Base-by-base conservation (phyloP, 2,329 filamentous ascomycete genomes). In the Aspergillus pseudonomiae region DNA sequence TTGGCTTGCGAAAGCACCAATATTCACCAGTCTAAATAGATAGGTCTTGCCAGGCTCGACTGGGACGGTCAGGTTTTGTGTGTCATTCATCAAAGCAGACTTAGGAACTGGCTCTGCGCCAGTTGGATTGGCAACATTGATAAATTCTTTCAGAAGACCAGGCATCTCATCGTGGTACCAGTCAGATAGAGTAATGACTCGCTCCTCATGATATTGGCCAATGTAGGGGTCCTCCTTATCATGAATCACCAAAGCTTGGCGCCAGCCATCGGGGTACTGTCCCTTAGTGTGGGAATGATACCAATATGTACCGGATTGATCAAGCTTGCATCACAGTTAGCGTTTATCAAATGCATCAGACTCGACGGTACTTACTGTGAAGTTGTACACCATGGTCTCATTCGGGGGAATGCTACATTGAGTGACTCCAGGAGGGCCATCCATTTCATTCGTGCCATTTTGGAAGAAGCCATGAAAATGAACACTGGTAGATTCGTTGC, bases 391-490 rank as follows among this genome's bases (percentile, higher is more conserved):
- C 65, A 90, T 89, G 0, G 80, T 85, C 2, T 81, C 78, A 1
- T 86, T 86, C 0, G 90, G 87, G 0, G 86, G 82, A 54, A 93
- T 89, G 0, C 85, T 83, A 65, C 89, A 91, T 72, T 91, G 90
- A 0, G 86, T 89, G 6, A 91, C 83, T 39, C 86, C 89, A 0
- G 87, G 82, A 1, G 89, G 85, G 0, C 91, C 91, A 70, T 94
- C 91, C 88, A 92, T 91, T 61, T 84, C 83, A 63, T 88, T 91
- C 0, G 90, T 91, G 10, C 89, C 90, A 68, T 91, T 91, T 73
- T 93, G 90, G 72, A 88, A 92, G 66, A 94, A 83, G 19, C 91
- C 91, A 68, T 94, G 91, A 75, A 91, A 94, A 73, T 94, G 91
- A 6, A 94, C 81, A 43, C 84, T 86, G 10, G 89, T 90, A 16